phyloP scores from a whole-genome alignment of 192 early-diverging fungal species.

The Coemansia sp. region DNA sequence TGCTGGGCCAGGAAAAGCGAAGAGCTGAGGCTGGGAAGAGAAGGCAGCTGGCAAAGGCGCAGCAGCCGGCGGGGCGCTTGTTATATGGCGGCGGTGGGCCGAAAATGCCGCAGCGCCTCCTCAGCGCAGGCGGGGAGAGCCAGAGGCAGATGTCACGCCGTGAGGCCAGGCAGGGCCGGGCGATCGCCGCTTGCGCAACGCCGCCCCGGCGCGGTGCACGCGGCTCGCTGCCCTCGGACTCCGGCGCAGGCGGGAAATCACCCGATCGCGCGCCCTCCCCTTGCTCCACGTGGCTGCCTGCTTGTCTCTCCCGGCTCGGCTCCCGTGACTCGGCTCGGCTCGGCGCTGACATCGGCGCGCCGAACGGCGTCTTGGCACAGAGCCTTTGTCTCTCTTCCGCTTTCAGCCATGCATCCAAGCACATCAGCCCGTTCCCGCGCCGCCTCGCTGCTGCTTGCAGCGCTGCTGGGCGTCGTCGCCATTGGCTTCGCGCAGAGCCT shows the following conservation, averaged over 20 bases:
- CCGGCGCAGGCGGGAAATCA: slow-evolving; percentile 10
- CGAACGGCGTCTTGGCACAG: not conserved
- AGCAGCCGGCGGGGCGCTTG: slow-evolving; percentile 1
- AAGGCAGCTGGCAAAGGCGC: not conserved
- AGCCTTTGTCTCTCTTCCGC: not conserved
- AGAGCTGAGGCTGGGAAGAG: not conserved
- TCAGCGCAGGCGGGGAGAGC: not conserved
- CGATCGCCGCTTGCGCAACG: slow-evolving; percentile 2
- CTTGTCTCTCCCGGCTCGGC: not conserved
- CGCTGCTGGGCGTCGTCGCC: slow-evolving; percentile 34
- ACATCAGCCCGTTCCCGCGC: slow-evolving; percentile 11
- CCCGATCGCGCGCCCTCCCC: not conserved
- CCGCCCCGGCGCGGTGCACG: slow-evolving; percentile 8
- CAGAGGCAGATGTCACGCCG: too few species aligned
- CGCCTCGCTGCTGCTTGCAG: slow-evolving; percentile 22
- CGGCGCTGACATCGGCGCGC: not conserved
- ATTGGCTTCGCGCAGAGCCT: slow-evolving; percentile 27
- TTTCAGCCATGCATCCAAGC: slow-evolving; percentile 1
- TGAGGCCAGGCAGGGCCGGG: slow-evolving; percentile 1
- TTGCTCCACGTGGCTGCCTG: not conserved
- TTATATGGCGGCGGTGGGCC: slow-evolving; percentile 5
- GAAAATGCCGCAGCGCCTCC: slow-evolving; percentile 6
- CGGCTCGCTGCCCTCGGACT: slow-evolving; percentile 12
- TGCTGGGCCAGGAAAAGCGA: not conserved
- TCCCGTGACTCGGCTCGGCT: slow-evolving; percentile 4